These are phyloP conservation scores for California macrophylla DNA, from an alignment of 441 rosid species.

Conservation along the genomic window DNA sequence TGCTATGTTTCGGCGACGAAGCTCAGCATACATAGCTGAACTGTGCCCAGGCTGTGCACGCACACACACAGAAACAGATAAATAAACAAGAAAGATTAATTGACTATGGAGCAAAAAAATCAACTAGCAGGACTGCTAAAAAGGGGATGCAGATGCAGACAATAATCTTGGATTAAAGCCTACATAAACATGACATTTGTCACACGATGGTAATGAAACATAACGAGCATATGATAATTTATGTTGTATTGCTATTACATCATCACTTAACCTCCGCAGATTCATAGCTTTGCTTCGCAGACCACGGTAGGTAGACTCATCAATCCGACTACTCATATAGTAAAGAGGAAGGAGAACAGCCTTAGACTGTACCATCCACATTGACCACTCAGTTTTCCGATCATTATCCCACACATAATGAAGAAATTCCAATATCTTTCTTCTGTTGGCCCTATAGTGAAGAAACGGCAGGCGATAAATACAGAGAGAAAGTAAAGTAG, in stretches of 20 bases:
- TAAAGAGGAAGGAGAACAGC: conserved; percentile 91
- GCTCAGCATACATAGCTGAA: conserved; percentile 81
- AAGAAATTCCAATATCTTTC: conserved; percentile 50
- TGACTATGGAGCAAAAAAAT: conserved; percentile 14
- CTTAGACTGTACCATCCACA: conserved; percentile 89
- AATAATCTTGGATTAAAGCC: neutral
- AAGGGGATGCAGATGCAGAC: neutral
- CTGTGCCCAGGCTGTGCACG: conserved; percentile 56
- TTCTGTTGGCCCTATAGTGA: conserved; percentile 50
- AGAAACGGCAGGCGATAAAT: neutral
- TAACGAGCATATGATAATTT: conserved; percentile 11
- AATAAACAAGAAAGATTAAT: conserved; percentile 15
- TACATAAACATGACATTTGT: neutral
- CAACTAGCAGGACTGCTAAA: neutral
- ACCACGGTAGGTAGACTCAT: conserved; percentile 40
- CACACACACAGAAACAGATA: neutral
- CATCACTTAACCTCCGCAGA: conserved; percentile 53
- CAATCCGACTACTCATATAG: conserved; percentile 59
- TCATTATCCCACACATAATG: conserved; percentile 63
- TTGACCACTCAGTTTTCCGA: conserved; percentile 91
- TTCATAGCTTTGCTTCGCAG: conserved; percentile 47
- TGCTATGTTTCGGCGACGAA: conserved; percentile 85
- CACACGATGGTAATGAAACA: conserved; percentile 6
- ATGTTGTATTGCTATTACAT: conserved; percentile 27
- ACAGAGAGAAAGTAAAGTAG: conserved; percentile 3